Percentiles rank a stretch among this genome's conserved stretches.
Evolutionary conservation across 2,329 filamentous ascomycete genomes (phyloP).

Genomic region (Arthroderma sp.): DNA sequence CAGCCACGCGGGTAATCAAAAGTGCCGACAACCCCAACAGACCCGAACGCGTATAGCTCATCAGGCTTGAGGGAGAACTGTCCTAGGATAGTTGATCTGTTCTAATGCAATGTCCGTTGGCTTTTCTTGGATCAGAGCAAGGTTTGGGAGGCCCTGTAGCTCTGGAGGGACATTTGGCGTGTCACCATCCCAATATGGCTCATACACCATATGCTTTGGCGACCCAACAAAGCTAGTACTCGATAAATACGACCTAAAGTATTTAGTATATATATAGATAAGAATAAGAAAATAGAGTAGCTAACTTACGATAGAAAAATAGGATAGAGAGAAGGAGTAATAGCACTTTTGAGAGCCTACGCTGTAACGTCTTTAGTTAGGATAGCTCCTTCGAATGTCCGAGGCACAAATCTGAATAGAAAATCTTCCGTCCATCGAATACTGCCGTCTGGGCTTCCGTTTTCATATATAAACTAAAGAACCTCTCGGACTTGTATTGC

Average conservation of each 20-base stretch:
- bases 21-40: too few relatives aligned
- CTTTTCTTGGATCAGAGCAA: background rate
- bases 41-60: background rate
- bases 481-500: background rate
- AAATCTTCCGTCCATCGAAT: background rate
- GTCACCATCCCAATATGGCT: background rate
- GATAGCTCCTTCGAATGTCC: background rate
- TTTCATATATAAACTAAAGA: background rate
- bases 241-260: background rate
- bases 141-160: background rate
- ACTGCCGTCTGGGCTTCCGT: background rate
- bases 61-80: background rate
- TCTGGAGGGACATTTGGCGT: background rate
- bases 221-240: background rate
- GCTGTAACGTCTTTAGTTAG: background rate
- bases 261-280: too few relatives aligned
- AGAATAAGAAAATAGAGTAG: too few relatives aligned
- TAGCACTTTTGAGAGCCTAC: background rate
- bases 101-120: background rate
- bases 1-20: too few relatives aligned
- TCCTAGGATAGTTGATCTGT: background rate
- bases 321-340: background rate
- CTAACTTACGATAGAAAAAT: background rate
- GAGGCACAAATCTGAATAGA: background rate
- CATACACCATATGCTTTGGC: background rate